Conservation (phyloP, 1,284 basidiomycete genomes). For the Phellinidium pouzarii region DNA sequence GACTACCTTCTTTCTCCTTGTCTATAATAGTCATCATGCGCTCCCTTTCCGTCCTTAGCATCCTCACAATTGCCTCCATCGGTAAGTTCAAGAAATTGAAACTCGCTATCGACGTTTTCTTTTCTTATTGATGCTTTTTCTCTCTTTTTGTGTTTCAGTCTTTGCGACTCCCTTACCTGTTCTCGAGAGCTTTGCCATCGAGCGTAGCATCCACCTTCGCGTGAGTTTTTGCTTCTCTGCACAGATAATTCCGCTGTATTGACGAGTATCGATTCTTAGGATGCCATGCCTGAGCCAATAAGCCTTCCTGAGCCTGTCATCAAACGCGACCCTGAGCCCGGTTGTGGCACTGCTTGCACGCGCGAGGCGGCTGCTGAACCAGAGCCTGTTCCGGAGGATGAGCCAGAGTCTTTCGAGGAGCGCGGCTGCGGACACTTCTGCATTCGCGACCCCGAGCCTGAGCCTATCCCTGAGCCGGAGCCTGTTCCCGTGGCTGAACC, state of each 20-base stretch:
- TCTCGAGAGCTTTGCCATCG: neutral
- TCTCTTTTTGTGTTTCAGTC: neutral
- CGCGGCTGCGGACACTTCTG: neutral
- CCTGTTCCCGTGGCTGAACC: neutral
- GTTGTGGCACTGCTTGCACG: slow-evolving; percentile 4
- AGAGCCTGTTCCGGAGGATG: neutral
- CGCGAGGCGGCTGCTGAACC: slow-evolving; percentile 1
- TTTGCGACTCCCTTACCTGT: slow-evolving; percentile 6
- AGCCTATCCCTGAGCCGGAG: neutral
- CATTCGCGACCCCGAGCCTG: neutral
- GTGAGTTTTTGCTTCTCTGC: neutral
- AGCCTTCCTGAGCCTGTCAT: neutral
- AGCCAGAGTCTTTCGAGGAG: neutral
- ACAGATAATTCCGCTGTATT: neutral
- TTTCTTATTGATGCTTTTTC: neutral
- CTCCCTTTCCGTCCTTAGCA: slow-evolving; percentile 10
- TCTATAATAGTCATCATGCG: slow-evolving; percentile 4
- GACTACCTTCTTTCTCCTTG: neutral
- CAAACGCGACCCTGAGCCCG: neutral
- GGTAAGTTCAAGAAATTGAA: slow-evolving; percentile 1
- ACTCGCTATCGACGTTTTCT: neutral
- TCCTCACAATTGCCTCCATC: slow-evolving; percentile 6
- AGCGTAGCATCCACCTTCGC: neutral
- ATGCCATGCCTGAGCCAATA: neutral
- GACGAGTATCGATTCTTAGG: neutral